Conservation (phyloP, 1,139 yeast species). For the Protomyces gravidus region DNA sequence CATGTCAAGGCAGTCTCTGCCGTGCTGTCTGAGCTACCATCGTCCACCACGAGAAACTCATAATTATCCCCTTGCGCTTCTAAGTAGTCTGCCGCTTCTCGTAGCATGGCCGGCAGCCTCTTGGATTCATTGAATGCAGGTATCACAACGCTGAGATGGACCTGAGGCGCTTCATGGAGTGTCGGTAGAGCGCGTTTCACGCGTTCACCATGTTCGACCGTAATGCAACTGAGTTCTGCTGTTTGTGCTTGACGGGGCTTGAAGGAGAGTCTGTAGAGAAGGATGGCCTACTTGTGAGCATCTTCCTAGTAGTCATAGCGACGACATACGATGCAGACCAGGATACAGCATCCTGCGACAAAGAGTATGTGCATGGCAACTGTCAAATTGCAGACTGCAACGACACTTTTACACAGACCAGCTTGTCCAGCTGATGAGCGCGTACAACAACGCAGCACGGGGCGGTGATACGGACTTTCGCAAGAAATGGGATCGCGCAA, state of each 20-base stretch:
- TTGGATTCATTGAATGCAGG: slow-evolving; percentile 87
- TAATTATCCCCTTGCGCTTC: slow-evolving; percentile 42
- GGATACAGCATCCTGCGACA: not conserved
- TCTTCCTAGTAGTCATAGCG: not conserved
- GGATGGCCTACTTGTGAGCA: not conserved
- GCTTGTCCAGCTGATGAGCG: no score
- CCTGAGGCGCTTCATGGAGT: slow-evolving; percentile 26
- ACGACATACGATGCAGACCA: not conserved
- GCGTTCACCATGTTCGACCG: slow-evolving; percentile 15
- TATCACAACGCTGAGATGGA: slow-evolving; percentile 68
- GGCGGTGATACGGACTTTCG: slow-evolving; percentile 29
- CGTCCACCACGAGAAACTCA: slow-evolving; percentile 86
- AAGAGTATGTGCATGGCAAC: not conserved
- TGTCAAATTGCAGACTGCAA: no score
- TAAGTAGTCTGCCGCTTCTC: slow-evolving; percentile 65
- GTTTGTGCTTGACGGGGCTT: slow-evolving; percentile 32
- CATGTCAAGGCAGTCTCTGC: slow-evolving; percentile 63
- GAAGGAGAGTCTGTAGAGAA: slow-evolving; percentile 28
- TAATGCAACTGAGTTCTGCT: slow-evolving; percentile 29
- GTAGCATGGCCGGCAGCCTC: slow-evolving; percentile 69
- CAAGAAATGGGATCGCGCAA: slow-evolving; percentile 27
- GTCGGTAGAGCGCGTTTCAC: slow-evolving; percentile 16
- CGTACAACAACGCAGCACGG: slow-evolving; percentile 24
- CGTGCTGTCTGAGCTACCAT: slow-evolving; percentile 83
- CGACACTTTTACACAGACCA: no score